phyloP scores from a whole-genome alignment of 345 rosid species.

The Populus simonii region DNA sequence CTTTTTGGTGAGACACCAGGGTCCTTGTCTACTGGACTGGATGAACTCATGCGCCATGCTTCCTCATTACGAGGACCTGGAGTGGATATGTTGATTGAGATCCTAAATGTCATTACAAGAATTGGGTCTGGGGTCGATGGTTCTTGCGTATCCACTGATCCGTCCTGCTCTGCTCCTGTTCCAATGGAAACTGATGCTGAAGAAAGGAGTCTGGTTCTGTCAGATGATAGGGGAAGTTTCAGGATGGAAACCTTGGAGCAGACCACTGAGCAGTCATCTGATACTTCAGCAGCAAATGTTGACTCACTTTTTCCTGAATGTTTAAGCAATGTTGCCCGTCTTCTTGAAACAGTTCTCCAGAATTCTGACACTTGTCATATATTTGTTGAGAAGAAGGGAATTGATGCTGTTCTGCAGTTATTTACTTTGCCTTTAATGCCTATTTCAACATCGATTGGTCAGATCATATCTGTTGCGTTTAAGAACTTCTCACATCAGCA shows the following conservation, averaged over 20 bases:
- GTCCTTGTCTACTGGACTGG: conserved; percentile 82
- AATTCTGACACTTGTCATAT: conserved; percentile 88
- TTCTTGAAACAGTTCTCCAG: conserved; percentile 92
- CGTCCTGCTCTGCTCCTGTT: conserved; percentile 48
- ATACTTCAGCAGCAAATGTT: conserved; percentile 41
- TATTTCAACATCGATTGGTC: conserved; percentile 70
- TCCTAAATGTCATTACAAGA: conserved; percentile 51
- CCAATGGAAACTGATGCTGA: conserved; percentile 92
- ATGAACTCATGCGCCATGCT: conserved; percentile 92
- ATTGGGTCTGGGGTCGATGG: conserved; percentile 69
- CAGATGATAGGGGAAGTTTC: conserved; percentile 39
- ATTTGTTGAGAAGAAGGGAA: conserved; percentile 93
- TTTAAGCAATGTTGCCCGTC: conserved; percentile 74
- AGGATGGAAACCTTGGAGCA: conserved; percentile 54
- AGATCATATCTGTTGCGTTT: conserved; percentile 77
- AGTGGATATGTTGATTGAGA: conserved; percentile 89
- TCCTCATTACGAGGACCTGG: conserved; percentile 81
- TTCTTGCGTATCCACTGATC: conserved; percentile 42
- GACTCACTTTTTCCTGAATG: conserved; percentile 84
- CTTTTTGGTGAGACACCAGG: conserved; percentile 80
- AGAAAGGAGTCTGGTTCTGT: conserved; percentile 39
- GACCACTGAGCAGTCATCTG: conserved; percentile 50
- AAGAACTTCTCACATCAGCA: conserved; percentile 93
- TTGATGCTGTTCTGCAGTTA: conserved; percentile 75
- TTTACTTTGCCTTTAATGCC: conserved; percentile 82